phyloP scores from a whole-genome alignment of 768 basidiomycete genomes.

The Tricholoma sp. region DNA sequence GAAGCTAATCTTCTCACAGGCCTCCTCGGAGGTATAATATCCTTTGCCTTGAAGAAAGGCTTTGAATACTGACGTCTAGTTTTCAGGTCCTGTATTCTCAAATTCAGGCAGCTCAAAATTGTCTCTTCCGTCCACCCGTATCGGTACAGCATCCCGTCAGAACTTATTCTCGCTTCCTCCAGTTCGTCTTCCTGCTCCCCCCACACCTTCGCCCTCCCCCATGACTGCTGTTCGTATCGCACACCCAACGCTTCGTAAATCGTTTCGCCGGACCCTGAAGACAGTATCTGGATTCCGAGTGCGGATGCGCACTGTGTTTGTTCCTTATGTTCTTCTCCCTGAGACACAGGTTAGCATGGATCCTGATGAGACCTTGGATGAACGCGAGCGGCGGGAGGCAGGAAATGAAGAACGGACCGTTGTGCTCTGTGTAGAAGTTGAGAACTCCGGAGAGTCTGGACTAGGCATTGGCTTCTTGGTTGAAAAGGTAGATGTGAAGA shows the following conservation, averaged over 20 bases:
- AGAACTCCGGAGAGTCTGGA: conserved; percentile 69
- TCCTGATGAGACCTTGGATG: conserved; percentile 39
- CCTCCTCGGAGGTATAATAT: conserved; percentile 50
- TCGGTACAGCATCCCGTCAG: conserved; percentile 64
- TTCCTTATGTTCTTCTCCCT: conserved; percentile 76
- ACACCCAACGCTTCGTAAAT: conserved; percentile 75
- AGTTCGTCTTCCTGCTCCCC: conserved; percentile 35
- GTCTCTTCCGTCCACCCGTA: conserved; percentile 61
- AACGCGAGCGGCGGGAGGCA: conserved; percentile 57
- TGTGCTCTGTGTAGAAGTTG: conserved; percentile 87
- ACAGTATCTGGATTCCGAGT: conserved; percentile 84
- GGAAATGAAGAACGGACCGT: conserved; percentile 78
- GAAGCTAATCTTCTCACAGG: conserved; percentile 55
- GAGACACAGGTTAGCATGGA: conserved; percentile 26
- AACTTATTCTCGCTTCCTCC: conserved; percentile 62
- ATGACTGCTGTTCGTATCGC: conserved; percentile 43
- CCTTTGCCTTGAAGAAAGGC: neutral
- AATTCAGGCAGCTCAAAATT: conserved; percentile 25
- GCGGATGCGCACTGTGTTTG: conserved; percentile 91
- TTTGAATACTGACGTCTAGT: neutral
- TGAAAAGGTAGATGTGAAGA: conserved; percentile 67
- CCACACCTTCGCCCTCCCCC: conserved; percentile 44
- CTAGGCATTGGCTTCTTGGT: conserved; percentile 65
- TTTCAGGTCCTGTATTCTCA: conserved; percentile 42
- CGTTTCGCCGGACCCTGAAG: conserved; percentile 73